Conservation (phyloP, 2,329 filamentous ascomycete species). For the Trichoderma hamatum region DNA sequence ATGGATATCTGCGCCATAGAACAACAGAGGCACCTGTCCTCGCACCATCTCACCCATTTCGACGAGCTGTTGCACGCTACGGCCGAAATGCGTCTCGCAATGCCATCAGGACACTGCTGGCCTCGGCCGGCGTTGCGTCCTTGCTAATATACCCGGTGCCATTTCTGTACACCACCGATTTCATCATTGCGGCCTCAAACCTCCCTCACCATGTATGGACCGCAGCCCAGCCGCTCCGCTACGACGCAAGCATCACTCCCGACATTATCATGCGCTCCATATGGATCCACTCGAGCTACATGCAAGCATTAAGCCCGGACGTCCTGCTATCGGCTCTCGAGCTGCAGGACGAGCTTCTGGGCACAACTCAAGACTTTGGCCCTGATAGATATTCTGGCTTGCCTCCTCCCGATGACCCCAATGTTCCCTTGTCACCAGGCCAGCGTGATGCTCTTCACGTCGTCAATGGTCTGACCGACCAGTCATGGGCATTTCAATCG, state of each 20-base stretch:
- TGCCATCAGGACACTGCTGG: conserved; percentile 72
- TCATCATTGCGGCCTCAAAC: conserved; percentile 70
- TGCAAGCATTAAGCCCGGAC: conserved; percentile 69
- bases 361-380: conserved; percentile 59
- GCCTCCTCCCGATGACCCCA: conserved; percentile 29
- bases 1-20: conserved; percentile 46
- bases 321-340: conserved; percentile 68
- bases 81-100: conserved; percentile 71
- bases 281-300: conserved; percentile 81
- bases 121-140: conserved; percentile 72
- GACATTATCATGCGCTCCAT: conserved; percentile 82
- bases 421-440: conserved; percentile 45
- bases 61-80: conserved; percentile 67
- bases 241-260: conserved; percentile 53
- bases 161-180: conserved; percentile 73
- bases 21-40: conserved; percentile 74
- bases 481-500: conserved; percentile 80
- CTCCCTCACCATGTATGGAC: conserved; percentile 83
- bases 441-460: conserved; percentile 61
- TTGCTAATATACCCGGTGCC: conserved; percentile 74
- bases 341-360: conserved; percentile 71
- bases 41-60: conserved; percentile 65
- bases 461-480: conserved; percentile 60
- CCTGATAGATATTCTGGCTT: conserved; percentile 46
- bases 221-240: conserved; percentile 65